phyloP scores from a whole-genome alignment of 192 early-diverging fungal species.

The Coemansia sp. region DNA sequence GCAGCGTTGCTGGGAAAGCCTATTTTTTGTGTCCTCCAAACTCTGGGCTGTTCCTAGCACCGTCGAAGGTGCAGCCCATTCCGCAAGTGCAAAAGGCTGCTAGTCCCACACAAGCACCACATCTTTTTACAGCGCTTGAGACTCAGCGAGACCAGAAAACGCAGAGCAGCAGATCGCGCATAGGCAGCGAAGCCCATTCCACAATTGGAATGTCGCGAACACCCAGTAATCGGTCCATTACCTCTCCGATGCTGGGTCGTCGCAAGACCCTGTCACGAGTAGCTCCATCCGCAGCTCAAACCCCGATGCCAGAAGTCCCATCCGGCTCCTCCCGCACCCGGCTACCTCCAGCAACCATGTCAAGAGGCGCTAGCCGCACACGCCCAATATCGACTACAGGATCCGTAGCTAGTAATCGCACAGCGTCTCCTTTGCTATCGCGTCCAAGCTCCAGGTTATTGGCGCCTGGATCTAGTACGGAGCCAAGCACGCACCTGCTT shows the following conservation, averaged over 20 bases:
- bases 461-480: constrained; percentile 4
- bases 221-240: constrained; percentile 5
- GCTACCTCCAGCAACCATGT: constrained; percentile 33
- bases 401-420: constrained; percentile 36
- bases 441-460: constrained; percentile 31
- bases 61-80: constrained; percentile 56
- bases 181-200: constrained; percentile 22
- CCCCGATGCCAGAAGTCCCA: not conserved
- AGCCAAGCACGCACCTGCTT: not conserved
- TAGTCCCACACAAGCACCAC: not conserved
- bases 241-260: constrained; percentile 19
- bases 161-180: constrained; percentile 20
- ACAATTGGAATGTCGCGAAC: not conserved
- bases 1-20: constrained; percentile 63
- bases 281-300: not conserved
- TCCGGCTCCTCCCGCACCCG: constrained; percentile 1
- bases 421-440: constrained; percentile 37
- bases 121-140: not conserved
- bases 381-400: constrained; percentile 42
- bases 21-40: constrained; percentile 73
- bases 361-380: constrained; percentile 25
- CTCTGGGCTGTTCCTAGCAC: constrained; percentile 71
- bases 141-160: constrained; percentile 18
- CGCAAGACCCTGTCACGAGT: constrained; percentile 40
- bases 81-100: not conserved